Percentiles rank a stretch among this genome's conserved stretches.
Evolutionary conservation across 306 rosid genomes (phyloP).

Genomic region (Erythrophleum fordii): DNA sequence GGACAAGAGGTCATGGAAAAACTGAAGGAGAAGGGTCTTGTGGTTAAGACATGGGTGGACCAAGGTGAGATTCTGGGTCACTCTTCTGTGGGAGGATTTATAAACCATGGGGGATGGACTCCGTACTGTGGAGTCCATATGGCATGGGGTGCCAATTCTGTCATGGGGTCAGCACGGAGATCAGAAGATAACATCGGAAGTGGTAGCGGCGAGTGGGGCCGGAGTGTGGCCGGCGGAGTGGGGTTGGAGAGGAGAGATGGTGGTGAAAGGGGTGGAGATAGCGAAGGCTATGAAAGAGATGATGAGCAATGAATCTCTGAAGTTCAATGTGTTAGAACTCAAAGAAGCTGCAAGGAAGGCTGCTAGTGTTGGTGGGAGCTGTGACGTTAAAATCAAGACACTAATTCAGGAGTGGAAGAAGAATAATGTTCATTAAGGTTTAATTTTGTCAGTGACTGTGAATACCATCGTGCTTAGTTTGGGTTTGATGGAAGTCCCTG

Average conservation of each 20-base stretch:
- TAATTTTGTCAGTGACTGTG: no score
- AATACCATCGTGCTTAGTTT: no score
- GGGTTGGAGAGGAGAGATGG: background rate
- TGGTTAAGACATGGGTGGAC: conserved; percentile 53
- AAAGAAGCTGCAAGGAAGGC: conserved; percentile 45
- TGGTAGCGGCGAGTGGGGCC: conserved; percentile 39
- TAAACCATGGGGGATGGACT: conserved; percentile 63
- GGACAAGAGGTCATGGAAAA: conserved; percentile 35
- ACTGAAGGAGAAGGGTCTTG: conserved; percentile 44
- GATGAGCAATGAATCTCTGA: conserved; percentile 49
- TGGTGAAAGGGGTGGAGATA: conserved; percentile 49
- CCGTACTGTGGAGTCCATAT: conserved; percentile 48
- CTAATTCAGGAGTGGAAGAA: conserved; percentile 38
- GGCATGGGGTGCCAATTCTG: conserved; percentile 48
- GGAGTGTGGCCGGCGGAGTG: conserved; percentile 45
- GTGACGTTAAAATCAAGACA: conserved; percentile 24
- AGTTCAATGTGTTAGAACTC: background rate
- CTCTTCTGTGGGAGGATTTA: conserved; percentile 55
- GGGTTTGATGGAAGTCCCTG: no score
- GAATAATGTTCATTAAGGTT: no score
- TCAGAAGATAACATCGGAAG: conserved; percentile 50
- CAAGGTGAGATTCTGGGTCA: conserved; percentile 49
- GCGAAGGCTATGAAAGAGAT: conserved; percentile 44
- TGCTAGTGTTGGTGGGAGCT: conserved; percentile 44
- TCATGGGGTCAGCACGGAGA: conserved; percentile 58